Conservation (phyloP, 129 eudicot genomes). For the Ambrosia trifida region DNA sequence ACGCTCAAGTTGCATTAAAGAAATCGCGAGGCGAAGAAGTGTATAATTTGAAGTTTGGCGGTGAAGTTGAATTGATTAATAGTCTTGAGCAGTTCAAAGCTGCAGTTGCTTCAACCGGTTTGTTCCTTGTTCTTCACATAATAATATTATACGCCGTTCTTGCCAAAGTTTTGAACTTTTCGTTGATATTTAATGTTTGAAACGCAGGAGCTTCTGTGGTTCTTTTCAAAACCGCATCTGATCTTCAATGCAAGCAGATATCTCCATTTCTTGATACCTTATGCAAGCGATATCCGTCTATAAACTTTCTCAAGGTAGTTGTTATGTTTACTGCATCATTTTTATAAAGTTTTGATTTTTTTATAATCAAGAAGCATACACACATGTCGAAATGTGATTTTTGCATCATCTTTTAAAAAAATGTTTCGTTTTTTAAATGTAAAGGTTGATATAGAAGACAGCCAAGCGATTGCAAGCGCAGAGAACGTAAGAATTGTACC, state of each 20-base stretch:
- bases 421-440: neutral
- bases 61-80: slow-evolving; percentile 75
- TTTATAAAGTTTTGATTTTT: slow-evolving; percentile 24
- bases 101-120: slow-evolving; percentile 74
- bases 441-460: slow-evolving; percentile 83
- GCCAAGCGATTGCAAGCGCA: slow-evolving; percentile 56
- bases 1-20: slow-evolving; percentile 82
- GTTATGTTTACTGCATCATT: slow-evolving; percentile 11
- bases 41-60: slow-evolving; percentile 85
- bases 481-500: slow-evolving; percentile 81
- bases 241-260: slow-evolving; percentile 61
- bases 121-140: slow-evolving; percentile 19
- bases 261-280: slow-evolving; percentile 65
- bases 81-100: slow-evolving; percentile 83
- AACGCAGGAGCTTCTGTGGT: slow-evolving; percentile 83
- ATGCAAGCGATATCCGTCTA: slow-evolving; percentile 73
- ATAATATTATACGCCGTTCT: neutral
- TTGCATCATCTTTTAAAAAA: slow-evolving; percentile 16
- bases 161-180: slow-evolving; percentile 10
- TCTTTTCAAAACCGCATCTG: slow-evolving; percentile 51
- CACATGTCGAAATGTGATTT: slow-evolving; percentile 21
- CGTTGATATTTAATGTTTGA: neutral
- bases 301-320: slow-evolving; percentile 80
- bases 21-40: slow-evolving; percentile 90
- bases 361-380: slow-evolving; percentile 13